These are phyloP conservation scores for Fragilaria radians DNA, from an alignment of 108 stramenopile genomes.

Conservation along the genomic window DNA sequence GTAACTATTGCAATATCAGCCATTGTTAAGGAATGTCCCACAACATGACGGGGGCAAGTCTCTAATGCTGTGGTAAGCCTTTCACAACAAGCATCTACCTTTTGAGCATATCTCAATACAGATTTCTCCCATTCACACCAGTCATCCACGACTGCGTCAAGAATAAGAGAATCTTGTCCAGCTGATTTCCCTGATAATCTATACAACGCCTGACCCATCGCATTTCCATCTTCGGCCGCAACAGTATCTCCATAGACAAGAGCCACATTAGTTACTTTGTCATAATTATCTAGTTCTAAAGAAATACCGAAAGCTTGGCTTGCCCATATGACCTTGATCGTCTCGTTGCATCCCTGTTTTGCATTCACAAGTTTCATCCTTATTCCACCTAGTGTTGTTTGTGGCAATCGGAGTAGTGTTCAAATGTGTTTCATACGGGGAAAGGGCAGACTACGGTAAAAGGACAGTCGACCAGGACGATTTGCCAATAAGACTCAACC, in stretches of 20 bases:
- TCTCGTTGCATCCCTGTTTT: conserved; percentile 10
- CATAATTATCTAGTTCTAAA: conserved; percentile 22
- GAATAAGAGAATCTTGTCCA: conserved; percentile 6
- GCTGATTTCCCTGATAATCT: conserved; percentile 10
- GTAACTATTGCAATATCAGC: conserved; percentile 67
- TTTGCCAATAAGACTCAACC: too few relatives aligned
- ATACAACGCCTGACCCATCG: conserved; percentile 61
- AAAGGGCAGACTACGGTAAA: too few relatives aligned
- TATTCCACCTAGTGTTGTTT: too few relatives aligned
- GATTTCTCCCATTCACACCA: conserved; percentile 79
- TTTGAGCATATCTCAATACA: conserved; percentile 30
- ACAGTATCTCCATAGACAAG: conserved; percentile 35
- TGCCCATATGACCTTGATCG: conserved; percentile 67
- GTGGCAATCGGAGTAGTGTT: too few relatives aligned
- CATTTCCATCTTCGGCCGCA: conserved; percentile 73
- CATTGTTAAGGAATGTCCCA: conserved; percentile 32
- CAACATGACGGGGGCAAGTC: conserved; percentile 26
- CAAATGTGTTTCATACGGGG: too few relatives aligned
- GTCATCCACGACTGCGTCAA: conserved; percentile 44
- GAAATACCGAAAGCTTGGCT: conserved; percentile 39
- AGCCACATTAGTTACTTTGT: conserved; percentile 31
- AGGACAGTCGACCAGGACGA: too few relatives aligned
- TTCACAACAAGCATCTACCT: not conserved
- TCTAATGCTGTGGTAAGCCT: conserved; percentile 16
- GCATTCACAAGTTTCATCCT: not conserved